These are phyloP conservation scores for Cladosporium halotolerans DNA, from an alignment of 2,329 filamentous ascomycete genomes.

Conservation along the genomic window DNA sequence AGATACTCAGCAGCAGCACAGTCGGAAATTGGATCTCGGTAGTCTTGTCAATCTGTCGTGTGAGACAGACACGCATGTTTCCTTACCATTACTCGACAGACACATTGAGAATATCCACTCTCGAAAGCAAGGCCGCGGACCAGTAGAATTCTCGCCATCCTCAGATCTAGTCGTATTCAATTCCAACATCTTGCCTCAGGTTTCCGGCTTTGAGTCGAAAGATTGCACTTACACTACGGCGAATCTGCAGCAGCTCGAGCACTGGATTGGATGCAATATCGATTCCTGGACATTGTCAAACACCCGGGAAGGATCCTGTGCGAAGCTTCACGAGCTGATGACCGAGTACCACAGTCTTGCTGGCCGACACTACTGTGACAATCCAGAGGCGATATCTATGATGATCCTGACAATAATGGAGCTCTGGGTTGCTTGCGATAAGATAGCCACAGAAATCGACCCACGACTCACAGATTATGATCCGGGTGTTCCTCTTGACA, in stretches of 20 bases:
- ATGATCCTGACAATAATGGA: constrained; percentile 51
- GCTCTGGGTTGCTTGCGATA: constrained; percentile 54
- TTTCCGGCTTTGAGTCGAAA: constrained; percentile 13
- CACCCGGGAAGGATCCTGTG: constrained; percentile 5
- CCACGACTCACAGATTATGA: constrained; percentile 47
- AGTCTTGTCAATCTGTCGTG: constrained; percentile 12
- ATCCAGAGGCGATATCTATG: constrained; percentile 46
- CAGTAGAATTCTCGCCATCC: background rate
- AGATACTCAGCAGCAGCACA: background rate
- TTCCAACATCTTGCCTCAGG: background rate
- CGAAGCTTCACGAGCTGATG: constrained; percentile 12
- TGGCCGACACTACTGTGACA: constrained; percentile 33
- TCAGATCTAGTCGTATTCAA: background rate
- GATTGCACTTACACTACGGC: background rate
- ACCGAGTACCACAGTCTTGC: constrained; percentile 15
- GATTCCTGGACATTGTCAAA: constrained; percentile 11
- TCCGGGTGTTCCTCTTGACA: constrained; percentile 45
- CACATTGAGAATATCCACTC: constrained; percentile 11
- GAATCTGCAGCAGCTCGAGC: constrained; percentile 18
- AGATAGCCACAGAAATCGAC: constrained; percentile 34
- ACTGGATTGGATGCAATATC: constrained; percentile 16
- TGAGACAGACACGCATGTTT: constrained; percentile 12
- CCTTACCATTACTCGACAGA: constrained; percentile 15
- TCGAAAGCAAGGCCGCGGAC: constrained; percentile 1
- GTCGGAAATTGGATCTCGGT: background rate